Evolutionary conservation across 306 rosid genomes (phyloP).

Genomic region (Castanea sativa): DNA sequence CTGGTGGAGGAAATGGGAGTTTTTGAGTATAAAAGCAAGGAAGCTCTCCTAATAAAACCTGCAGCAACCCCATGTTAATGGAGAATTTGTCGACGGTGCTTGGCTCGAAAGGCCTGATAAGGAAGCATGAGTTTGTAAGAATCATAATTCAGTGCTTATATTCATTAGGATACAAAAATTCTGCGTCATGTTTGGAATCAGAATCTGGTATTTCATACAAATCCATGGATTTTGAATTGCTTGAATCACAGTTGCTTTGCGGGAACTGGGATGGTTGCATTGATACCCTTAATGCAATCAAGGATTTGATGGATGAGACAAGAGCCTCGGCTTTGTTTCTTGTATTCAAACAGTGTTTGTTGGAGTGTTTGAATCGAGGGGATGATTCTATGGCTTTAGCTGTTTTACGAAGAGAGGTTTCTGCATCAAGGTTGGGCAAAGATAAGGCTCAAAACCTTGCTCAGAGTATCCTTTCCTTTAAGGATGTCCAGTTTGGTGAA

Average conservation of each 20-base stretch:
- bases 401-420: constrained; percentile 57
- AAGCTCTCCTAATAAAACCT: constrained; percentile 17
- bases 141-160: constrained; percentile 65
- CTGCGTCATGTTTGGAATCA: constrained; percentile 67
- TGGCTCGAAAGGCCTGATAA: constrained; percentile 61
- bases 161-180: constrained; percentile 59
- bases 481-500: constrained; percentile 42
- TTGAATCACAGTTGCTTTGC: constrained; percentile 51
- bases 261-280: constrained; percentile 71
- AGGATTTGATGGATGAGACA: constrained; percentile 51
- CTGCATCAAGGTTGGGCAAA: constrained; percentile 45
- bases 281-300: constrained; percentile 39
- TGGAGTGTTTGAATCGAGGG: constrained; percentile 60
- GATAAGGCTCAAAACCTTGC: constrained; percentile 62
- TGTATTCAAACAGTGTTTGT: constrained; percentile 53
- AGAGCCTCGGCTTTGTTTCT: constrained; percentile 67
- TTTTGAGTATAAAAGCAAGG: constrained; percentile 2
- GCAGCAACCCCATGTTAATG: constrained; percentile 28
- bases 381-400: constrained; percentile 62
- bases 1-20: constrained; percentile 10
- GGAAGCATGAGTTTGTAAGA: constrained; percentile 66
- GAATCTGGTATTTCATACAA: constrained; percentile 70
- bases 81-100: constrained; percentile 45
- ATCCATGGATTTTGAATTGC: constrained; percentile 49
- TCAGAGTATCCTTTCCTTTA: constrained; percentile 35